Conservation (phyloP, 2,329 filamentous ascomycete genomes). For the Leptographium wingfieldii region DNA sequence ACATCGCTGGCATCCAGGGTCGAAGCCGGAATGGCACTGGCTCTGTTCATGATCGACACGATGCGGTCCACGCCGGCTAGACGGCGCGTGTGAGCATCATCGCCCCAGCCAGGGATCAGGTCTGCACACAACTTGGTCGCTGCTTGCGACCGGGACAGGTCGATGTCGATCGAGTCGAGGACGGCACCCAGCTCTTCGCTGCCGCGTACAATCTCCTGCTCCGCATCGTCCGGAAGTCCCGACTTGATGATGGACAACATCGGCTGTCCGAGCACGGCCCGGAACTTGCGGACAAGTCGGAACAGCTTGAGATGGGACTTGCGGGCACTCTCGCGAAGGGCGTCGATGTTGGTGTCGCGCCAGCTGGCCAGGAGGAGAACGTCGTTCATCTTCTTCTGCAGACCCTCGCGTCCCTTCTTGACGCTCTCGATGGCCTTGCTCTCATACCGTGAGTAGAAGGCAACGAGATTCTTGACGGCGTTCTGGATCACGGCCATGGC, state of each 20-base stretch:
- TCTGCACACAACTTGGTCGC: constrained; percentile 21
- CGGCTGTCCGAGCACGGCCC: constrained; percentile 62
- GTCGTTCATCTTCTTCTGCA: constrained; percentile 91
- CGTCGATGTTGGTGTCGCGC: constrained; percentile 94
- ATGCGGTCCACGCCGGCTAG: constrained; percentile 34
- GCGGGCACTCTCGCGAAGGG: constrained; percentile 76
- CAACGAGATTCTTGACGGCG: constrained; percentile 64
- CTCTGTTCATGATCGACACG: not conserved
- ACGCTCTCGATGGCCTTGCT: constrained; percentile 52
- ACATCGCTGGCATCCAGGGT: constrained; percentile 44
- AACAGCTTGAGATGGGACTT: constrained; percentile 88
- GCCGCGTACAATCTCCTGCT: constrained; percentile 6
- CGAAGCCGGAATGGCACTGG: constrained; percentile 18
- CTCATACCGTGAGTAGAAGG: constrained; percentile 62
- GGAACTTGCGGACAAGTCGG: constrained; percentile 81
- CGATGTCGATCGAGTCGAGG: not conserved
- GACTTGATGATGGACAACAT: constrained; percentile 51
- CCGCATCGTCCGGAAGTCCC: constrained; percentile 42
- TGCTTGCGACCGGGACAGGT: constrained; percentile 10
- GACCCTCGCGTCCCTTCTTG: constrained; percentile 49
- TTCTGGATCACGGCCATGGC: constrained; percentile 44
- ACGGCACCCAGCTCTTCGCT: constrained; percentile 8
- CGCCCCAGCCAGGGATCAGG: constrained; percentile 24
- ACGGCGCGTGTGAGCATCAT: constrained; percentile 37
- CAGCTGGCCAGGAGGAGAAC: constrained; percentile 89